Base-by-base conservation (phyloP, 202 grass and related monocot species). In the Thinopyrum obtusiflorum region DNA sequence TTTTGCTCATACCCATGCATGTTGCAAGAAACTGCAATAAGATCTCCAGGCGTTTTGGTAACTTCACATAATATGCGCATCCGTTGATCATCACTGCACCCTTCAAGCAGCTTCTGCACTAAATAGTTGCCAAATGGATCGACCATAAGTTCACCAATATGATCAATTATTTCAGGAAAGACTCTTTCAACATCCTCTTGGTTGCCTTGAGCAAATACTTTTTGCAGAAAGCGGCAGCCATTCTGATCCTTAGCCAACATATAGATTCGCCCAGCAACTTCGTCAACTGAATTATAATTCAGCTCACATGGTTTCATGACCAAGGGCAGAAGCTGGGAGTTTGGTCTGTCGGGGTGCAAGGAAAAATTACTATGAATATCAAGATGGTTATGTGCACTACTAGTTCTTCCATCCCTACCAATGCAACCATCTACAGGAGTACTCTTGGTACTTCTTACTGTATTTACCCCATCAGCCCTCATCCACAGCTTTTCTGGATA, bases 201-300 rank as follows among this genome's bases (percentile, higher is more conserved):
- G 63, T 63, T 92, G 36, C 90, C 93, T 80, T 94, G 89, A 12
- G 80, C 84, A 70, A 94, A 82, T 69, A 94, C 49, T 59, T 81
- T 91, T 68, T 88, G 90, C 82, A 98, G 78, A 80, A 87, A 96
- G 28, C 81, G 62, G 79, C 84, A 92, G 28, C 79, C 70, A 3
- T 77, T 88, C 57, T 95, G 91, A 79, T 94, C 88, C 91, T 94
- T 98, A n/a, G 91, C 91, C 53, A 95, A 78, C 20, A 84, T 73
- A 84, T 60, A 82, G 32, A 95, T 86, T 79, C 80, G 89, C 67
- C 85, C 82, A 73, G 82, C 64, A 73, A 82, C 71, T 76, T 82
- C 77, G 80, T 94, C 79, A 68, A 88, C 46, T 79, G 80, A 83
- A 82, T 69, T 51, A 80, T 70, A 83, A 82, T 79, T 76, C 32